phyloP scores from a whole-genome alignment of 2,329 filamentous ascomycete genomes.

The Trichoderma oligosporum region DNA sequence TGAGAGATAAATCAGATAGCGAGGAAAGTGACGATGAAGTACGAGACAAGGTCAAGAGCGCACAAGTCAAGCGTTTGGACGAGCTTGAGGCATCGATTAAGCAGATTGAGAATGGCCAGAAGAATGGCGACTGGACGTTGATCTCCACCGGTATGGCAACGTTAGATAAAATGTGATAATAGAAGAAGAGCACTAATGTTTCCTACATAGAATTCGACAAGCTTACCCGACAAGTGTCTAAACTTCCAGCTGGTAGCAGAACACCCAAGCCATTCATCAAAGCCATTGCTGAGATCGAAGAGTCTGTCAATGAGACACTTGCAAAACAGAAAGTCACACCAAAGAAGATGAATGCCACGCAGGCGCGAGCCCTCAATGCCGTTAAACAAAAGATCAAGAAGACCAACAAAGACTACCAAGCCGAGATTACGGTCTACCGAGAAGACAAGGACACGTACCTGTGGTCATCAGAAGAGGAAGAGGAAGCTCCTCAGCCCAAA shows the following conservation, averaged over 20 bases:
- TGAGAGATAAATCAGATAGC: slow-evolving; percentile 71
- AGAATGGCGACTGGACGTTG: slow-evolving; percentile 95
- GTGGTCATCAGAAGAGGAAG: slow-evolving; percentile 75
- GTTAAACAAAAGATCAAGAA: slow-evolving; percentile 99
- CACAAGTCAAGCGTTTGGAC: slow-evolving; percentile 94
- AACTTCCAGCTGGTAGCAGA: slow-evolving; percentile 72
- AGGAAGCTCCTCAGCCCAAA: slow-evolving; percentile 49
- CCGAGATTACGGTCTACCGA: slow-evolving; percentile 82
- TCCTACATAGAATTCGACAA: slow-evolving; percentile 77
- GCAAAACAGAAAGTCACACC: slow-evolving; percentile 92
- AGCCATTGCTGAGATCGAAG: slow-evolving; percentile 88
- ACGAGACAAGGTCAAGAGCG: slow-evolving; percentile 86
- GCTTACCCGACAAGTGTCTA: slow-evolving; percentile 79
- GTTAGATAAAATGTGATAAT: neutral
- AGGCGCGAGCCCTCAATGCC: slow-evolving; percentile 88
- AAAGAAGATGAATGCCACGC: slow-evolving; percentile 99
- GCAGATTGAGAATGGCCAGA: slow-evolving; percentile 92
- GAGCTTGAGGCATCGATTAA: slow-evolving; percentile 88
- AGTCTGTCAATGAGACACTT: slow-evolving; percentile 87
- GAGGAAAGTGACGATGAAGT: slow-evolving; percentile 85
- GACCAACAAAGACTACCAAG: slow-evolving; percentile 91
- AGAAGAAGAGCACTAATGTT: slow-evolving; percentile 19
- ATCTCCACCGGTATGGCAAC: slow-evolving; percentile 72
- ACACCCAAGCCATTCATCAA: slow-evolving; percentile 90
- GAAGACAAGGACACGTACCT: slow-evolving; percentile 83